phyloP scores from a whole-genome alignment of 306 rosid genomes.

The Prunus fruticosa region DNA sequence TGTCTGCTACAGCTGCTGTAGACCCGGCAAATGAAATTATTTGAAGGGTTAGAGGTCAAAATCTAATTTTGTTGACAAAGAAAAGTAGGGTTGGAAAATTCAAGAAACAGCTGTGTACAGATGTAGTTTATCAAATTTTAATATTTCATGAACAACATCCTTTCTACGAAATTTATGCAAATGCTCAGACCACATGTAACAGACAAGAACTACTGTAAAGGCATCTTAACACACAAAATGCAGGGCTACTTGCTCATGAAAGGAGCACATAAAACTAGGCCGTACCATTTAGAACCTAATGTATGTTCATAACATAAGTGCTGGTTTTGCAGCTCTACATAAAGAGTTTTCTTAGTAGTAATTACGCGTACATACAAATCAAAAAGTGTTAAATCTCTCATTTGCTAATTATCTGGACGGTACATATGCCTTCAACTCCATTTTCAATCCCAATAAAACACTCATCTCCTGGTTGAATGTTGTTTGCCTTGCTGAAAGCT shows the following conservation, averaged over 20 bases:
- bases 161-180: not conserved
- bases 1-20: conserved; percentile 54
- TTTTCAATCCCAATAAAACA: conserved; percentile 36
- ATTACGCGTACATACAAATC: not conserved
- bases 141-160: not conserved
- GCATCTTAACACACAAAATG: not conserved
- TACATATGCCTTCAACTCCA: conserved; percentile 13
- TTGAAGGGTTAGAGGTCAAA: conserved; percentile 14
- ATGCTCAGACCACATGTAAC: not conserved
- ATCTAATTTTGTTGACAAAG: not conserved
- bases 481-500: conserved; percentile 41
- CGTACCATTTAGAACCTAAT: not conserved
- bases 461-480: conserved; percentile 41
- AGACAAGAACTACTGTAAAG: not conserved
- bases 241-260: not conserved
- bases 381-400: not conserved
- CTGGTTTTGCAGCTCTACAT: not conserved
- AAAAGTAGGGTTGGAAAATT: no score
- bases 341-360: not conserved
- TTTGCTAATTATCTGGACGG: conserved; percentile 24
- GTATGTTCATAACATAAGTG: not conserved
- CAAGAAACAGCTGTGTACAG: not conserved
- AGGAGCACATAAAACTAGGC: not conserved
- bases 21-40: conserved; percentile 44
- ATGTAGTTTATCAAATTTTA: not conserved